Evolutionary conservation across 75 land plant species (phyloP).

Genomic region (Sequoia sempervirens): DNA sequence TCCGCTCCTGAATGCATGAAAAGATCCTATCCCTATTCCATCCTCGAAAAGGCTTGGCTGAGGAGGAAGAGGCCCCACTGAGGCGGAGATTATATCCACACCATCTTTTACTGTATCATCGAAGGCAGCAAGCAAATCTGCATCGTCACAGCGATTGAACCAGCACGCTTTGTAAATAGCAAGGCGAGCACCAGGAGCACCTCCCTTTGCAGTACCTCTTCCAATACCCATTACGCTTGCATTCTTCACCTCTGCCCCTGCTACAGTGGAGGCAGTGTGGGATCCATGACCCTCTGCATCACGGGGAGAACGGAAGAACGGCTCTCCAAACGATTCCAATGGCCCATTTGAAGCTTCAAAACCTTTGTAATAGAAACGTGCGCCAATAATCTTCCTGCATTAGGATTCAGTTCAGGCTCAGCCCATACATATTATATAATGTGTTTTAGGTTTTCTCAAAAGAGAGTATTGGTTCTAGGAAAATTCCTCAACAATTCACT

Average conservation of each 20-base stretch:
- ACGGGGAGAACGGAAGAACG: conserved; percentile 35
- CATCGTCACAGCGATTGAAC: conserved; percentile 32
- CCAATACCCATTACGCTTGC: conserved; percentile 43
- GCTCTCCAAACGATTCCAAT: conserved; percentile 18
- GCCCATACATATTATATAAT: too few species aligned
- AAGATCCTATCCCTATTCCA: conserved; percentile 38
- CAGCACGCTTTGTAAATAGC: conserved; percentile 70
- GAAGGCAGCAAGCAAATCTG: conserved; percentile 53
- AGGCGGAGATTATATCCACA: conserved; percentile 53
- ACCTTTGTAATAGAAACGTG: conserved; percentile 34
- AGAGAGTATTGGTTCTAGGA: too few species aligned
- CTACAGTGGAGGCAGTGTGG: conserved; percentile 56
- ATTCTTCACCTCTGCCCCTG: conserved; percentile 29
- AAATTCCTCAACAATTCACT: too few species aligned
- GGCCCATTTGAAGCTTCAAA: conserved; percentile 34
- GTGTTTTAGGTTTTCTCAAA: too few species aligned
- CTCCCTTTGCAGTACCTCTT: conserved; percentile 55
- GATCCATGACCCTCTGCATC: conserved; percentile 54
- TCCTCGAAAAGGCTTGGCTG: conserved; percentile 34
- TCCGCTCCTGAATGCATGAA: conserved; percentile 45
- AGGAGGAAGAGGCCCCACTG: conserved; percentile 8
- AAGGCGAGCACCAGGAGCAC: conserved; percentile 48
- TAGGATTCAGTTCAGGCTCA: not conserved
- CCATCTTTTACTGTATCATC: conserved; percentile 63
- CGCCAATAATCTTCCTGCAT: conserved; percentile 48